phyloP scores from a whole-genome alignment of 177 flowering plant genomes.

The Vitis hybrid region DNA sequence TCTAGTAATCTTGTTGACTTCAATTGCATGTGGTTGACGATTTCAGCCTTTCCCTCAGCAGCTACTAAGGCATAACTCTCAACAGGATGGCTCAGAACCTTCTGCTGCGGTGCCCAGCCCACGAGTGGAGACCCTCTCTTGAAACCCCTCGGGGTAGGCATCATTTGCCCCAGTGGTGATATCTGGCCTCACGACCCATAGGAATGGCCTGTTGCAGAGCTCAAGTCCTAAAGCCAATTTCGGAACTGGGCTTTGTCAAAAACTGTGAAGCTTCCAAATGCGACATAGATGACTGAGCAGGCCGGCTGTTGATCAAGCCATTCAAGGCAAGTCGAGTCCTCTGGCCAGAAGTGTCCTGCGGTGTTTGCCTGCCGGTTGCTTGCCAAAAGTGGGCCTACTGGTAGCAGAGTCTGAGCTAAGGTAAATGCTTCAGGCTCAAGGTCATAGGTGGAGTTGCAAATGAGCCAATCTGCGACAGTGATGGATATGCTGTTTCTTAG shows the following conservation, averaged over 20 bases:
- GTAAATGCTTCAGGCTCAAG: constrained; percentile 32
- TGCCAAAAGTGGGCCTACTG: constrained; percentile 40
- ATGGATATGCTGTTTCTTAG: constrained; percentile 2
- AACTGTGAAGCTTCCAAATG: constrained; percentile 42
- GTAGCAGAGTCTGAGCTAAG: constrained; percentile 17
- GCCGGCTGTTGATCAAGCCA: constrained; percentile 43
- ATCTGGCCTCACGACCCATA: constrained; percentile 33
- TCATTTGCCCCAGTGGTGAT: constrained; percentile 6
- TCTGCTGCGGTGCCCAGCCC: constrained; percentile 54
- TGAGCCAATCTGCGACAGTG: constrained; percentile 18
- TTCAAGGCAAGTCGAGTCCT: constrained; percentile 26
- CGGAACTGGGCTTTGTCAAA: constrained; percentile 27
- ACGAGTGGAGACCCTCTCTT: constrained; percentile 15
- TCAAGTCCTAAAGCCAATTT: constrained; percentile 42
- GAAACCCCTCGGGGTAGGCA: constrained; percentile 28
- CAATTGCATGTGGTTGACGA: too few relatives aligned
- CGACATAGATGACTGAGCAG: constrained; percentile 40
- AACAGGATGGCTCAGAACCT: constrained; percentile 40
- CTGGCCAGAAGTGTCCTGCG: constrained; percentile 31
- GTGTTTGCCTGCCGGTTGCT: constrained; percentile 11
- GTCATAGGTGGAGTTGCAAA: constrained; percentile 37
- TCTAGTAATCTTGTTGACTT: too few relatives aligned
- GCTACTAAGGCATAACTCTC: too few relatives aligned
- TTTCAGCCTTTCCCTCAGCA: too few relatives aligned
- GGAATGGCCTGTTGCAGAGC: constrained; percentile 21